Evolutionary conservation across 257 asterid species (phyloP).

Genomic region (Knoxia roxburghii): DNA sequence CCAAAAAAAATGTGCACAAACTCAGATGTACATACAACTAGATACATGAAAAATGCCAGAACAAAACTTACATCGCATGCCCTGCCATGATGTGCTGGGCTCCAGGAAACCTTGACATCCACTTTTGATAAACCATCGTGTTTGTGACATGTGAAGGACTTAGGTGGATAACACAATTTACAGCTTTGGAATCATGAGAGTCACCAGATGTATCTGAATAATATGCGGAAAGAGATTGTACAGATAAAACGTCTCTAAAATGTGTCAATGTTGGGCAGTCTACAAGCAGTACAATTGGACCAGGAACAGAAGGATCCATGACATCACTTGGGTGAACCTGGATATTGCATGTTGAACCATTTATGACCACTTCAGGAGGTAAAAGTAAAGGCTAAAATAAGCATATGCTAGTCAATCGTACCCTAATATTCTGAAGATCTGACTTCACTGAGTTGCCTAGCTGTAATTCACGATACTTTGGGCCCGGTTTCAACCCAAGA

Average conservation of each 20-base stretch:
- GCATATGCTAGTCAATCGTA: slow-evolving; percentile 18
- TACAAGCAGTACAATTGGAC: slow-evolving; percentile 76
- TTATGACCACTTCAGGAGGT: slow-evolving; percentile 12
- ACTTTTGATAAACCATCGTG: slow-evolving; percentile 51
- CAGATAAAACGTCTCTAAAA: slow-evolving; percentile 44
- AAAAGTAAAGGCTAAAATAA: slow-evolving; percentile 3
- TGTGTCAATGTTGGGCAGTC: slow-evolving; percentile 85
- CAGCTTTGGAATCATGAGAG: slow-evolving; percentile 51
- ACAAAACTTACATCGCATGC: slow-evolving; percentile 66
- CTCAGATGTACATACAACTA: background rate
- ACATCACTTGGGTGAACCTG: slow-evolving; percentile 91
- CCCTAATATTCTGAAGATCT: slow-evolving; percentile 66
- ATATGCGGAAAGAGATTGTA: slow-evolving; percentile 48
- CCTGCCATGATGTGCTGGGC: slow-evolving; percentile 99
- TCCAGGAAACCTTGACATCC: slow-evolving; percentile 83
- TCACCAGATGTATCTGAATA: slow-evolving; percentile 37
- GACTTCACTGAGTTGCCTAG: slow-evolving; percentile 78
- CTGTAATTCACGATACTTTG: slow-evolving; percentile 79
- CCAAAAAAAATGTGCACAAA: background rate
- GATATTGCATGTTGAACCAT: slow-evolving; percentile 15
- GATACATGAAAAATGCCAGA: slow-evolving; percentile 3
- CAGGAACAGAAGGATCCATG: slow-evolving; percentile 82
- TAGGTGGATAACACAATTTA: slow-evolving; percentile 80
- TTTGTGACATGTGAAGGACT: slow-evolving; percentile 54
- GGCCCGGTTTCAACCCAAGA: slow-evolving; percentile 86